Evolutionary conservation across 179 eudicot species (phyloP).

Genomic region (Dionaea muscipula): DNA sequence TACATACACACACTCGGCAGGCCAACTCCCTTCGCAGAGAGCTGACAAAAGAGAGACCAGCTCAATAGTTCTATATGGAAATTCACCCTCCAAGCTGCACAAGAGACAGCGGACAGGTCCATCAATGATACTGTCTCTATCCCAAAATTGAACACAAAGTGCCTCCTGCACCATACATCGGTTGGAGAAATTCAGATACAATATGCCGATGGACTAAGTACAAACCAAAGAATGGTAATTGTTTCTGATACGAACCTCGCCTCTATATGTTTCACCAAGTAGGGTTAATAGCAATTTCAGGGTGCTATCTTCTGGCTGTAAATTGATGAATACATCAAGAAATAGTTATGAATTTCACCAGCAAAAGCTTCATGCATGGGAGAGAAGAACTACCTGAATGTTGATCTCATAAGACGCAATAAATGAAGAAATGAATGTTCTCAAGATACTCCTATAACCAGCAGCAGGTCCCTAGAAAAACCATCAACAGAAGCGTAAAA

Average conservation of each 20-base stretch:
- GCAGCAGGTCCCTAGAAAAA: constrained; percentile 59
- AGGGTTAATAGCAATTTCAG: constrained; percentile 53
- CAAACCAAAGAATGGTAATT: neutral
- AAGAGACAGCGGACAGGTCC: constrained; percentile 90
- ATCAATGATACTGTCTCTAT: constrained; percentile 74
- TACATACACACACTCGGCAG: constrained; percentile 91
- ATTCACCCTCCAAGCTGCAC: constrained; percentile 72
- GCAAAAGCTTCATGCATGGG: neutral
- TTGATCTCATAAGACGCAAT: constrained; percentile 95
- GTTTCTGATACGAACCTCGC: constrained; percentile 59
- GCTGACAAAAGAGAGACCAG: constrained; percentile 63
- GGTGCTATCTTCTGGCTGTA: constrained; percentile 70
- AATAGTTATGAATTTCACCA: neutral
- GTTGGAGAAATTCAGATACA: neutral
- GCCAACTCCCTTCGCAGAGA: constrained; percentile 88
- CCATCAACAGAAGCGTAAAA: neutral
- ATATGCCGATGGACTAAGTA: neutral
- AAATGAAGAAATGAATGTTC: constrained; percentile 84
- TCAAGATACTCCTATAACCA: constrained; percentile 76
- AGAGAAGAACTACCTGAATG: constrained; percentile 44
- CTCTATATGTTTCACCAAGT: constrained; percentile 65
- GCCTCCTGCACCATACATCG: constrained; percentile 58
- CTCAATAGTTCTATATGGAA: constrained; percentile 63
- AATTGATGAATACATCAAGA: constrained; percentile 5
- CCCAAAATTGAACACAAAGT: constrained; percentile 96